Conservation (phyloP, 176 grass and related monocot species). For the Hordeum marinum region DNA sequence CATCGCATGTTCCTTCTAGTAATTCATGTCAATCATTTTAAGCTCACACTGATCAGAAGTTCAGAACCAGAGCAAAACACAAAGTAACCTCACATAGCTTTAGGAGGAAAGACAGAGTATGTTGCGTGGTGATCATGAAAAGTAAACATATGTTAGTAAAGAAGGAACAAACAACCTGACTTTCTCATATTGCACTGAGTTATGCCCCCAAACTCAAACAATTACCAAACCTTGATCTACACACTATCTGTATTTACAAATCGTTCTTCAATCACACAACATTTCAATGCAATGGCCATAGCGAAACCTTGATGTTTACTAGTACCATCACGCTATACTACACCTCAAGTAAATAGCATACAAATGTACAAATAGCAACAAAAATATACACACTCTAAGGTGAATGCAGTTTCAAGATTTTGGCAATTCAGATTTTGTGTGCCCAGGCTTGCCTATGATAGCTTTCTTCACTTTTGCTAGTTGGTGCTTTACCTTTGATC, state of each 20-base stretch:
- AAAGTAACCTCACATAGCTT: background rate
- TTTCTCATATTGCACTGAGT: background rate
- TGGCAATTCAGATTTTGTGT: constrained; percentile 40
- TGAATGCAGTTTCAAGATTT: constrained; percentile 41
- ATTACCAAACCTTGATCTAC: constrained; percentile 14
- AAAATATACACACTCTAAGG: constrained; percentile 29
- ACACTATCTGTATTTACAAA: constrained; percentile 45
- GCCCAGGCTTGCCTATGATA: constrained; percentile 70
- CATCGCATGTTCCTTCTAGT: background rate
- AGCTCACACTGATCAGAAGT: background rate
- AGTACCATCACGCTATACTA: background rate
- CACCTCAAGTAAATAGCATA: constrained; percentile 26
- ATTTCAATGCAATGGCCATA: background rate
- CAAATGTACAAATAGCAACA: constrained; percentile 38
- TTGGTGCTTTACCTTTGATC: constrained; percentile 87
- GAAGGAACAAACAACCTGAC: background rate
- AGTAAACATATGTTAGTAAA: background rate
- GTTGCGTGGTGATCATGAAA: background rate
- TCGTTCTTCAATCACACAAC: background rate
- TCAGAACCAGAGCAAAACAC: background rate
- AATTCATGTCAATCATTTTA: background rate
- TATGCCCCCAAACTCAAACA: constrained; percentile 14
- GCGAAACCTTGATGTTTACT: constrained; percentile 18
- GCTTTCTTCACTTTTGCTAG: constrained; percentile 89
- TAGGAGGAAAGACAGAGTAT: background rate